Evolutionary conservation across 2,329 filamentous ascomycete genomes (phyloP).

Genomic region (Rhexocercosporidium sp.): DNA sequence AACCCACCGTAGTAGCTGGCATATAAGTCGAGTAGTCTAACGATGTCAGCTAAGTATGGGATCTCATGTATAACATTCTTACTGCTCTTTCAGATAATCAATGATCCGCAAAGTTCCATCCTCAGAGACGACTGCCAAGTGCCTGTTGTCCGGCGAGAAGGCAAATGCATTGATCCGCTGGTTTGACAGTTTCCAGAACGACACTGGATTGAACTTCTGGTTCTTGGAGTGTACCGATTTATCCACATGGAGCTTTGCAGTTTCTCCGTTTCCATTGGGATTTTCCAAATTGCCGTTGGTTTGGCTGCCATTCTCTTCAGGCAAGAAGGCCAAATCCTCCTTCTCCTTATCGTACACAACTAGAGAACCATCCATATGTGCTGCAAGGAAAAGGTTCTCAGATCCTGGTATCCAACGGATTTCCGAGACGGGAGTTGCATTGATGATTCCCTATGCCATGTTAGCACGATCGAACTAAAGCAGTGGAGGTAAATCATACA

Average conservation of each 20-base stretch:
- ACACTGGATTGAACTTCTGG: slow-evolving; percentile 91
- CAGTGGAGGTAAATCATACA: slow-evolving; percentile 50
- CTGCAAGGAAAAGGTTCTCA: slow-evolving; percentile 89
- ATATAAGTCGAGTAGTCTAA: slow-evolving; percentile 82
- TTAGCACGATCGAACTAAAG: slow-evolving; percentile 18
- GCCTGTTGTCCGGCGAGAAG: slow-evolving; percentile 87
- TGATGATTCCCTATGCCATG: slow-evolving; percentile 75
- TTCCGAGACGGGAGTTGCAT: slow-evolving; percentile 80
- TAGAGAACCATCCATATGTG: slow-evolving; percentile 88
- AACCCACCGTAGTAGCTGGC: slow-evolving; percentile 93
- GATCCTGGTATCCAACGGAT: slow-evolving; percentile 95
- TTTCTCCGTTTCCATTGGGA: slow-evolving; percentile 40
- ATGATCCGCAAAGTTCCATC: slow-evolving; percentile 90
- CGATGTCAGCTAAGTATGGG: slow-evolving; percentile 22
- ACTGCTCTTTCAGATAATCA: slow-evolving; percentile 91
- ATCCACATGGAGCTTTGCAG: slow-evolving; percentile 68
- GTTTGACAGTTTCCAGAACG: slow-evolving; percentile 90
- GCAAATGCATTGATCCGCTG: slow-evolving; percentile 89
- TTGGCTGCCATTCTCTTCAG: slow-evolving; percentile 62
- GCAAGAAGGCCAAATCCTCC: slow-evolving; percentile 79
- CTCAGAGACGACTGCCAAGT: slow-evolving; percentile 89
- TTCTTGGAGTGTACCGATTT: slow-evolving; percentile 95
- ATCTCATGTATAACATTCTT: slow-evolving; percentile 42
- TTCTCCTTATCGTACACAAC: slow-evolving; percentile 98
- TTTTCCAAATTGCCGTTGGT: slow-evolving; percentile 39